These are phyloP conservation scores for Canavalia ensiformis DNA, from an alignment of 306 rosid species.

Conservation along the genomic window DNA sequence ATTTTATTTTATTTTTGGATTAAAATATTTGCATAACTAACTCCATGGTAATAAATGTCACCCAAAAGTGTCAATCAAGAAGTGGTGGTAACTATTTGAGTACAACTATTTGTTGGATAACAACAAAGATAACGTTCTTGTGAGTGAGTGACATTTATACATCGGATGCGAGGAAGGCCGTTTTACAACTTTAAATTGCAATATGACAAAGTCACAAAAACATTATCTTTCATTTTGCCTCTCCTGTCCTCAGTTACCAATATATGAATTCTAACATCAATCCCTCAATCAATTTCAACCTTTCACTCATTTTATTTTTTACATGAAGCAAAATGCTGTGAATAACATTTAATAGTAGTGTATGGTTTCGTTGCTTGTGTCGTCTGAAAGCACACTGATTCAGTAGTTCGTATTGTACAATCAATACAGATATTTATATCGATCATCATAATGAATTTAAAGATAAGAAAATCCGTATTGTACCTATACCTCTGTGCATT, in stretches of 20 bases:
- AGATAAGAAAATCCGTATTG: neutral
- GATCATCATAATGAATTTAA: neutral
- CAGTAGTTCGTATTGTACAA: conserved; percentile 21
- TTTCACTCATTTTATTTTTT: conserved; percentile 10
- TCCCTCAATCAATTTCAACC: neutral
- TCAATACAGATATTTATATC: neutral
- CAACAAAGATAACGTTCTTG: conserved; percentile 46
- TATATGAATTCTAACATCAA: neutral
- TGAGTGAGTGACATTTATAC: conserved; percentile 35
- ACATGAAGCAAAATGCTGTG: conserved; percentile 29
- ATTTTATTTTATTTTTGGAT: neutral
- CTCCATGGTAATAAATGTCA: conserved; percentile 20
- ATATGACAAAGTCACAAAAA: conserved; percentile 42
- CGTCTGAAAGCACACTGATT: neutral
- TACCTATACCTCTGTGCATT: conserved; percentile 11
- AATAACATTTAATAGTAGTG: conserved; percentile 1
- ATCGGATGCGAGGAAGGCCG: conserved; percentile 36
- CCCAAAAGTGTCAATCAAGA: neutral
- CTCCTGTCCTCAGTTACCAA: conserved; percentile 2
- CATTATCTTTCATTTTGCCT: conserved; percentile 23
- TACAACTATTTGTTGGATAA: conserved; percentile 38
- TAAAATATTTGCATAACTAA: neutral
- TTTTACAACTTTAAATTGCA: conserved; percentile 45
- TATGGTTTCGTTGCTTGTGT: neutral
- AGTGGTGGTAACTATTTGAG: conserved; percentile 32